Percentiles rank a stretch among this genome's conserved stretches.
phyloP scores from a whole-genome alignment of 169 alveolate species.

The Plasmodium sp. region DNA sequence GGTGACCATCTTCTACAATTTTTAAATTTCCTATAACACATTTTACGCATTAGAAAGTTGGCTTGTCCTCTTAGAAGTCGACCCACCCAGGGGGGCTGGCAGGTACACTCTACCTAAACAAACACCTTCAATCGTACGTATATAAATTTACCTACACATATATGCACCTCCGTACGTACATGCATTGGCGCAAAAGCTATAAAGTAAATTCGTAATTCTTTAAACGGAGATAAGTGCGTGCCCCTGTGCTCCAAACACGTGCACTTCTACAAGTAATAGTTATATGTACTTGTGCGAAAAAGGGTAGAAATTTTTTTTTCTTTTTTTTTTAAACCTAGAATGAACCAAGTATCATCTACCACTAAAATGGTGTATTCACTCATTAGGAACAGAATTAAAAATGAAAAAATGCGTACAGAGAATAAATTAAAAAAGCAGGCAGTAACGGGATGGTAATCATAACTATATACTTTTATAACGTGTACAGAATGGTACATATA shows the following conservation, averaged over 20 bases:
- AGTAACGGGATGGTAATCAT: background rate
- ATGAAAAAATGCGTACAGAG: background rate
- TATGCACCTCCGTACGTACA: background rate
- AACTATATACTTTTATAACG: background rate
- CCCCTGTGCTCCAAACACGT: background rate
- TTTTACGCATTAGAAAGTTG: background rate
- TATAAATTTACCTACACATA: background rate
- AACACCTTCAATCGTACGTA: background rate
- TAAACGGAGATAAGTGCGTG: background rate
- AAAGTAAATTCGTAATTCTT: background rate
- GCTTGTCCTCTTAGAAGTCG: background rate
- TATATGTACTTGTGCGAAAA: slow-evolving; percentile 2
- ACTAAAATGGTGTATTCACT: background rate
- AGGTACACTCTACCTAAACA: background rate
- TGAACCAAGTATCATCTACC: background rate
- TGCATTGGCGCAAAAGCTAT: background rate
- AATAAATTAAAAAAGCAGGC: background rate
- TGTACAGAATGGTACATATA: background rate
- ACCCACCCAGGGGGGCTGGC: background rate
- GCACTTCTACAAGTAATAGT: background rate
- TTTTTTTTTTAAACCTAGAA: background rate
- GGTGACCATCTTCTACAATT: background rate
- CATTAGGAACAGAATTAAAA: background rate
- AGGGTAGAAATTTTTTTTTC: background rate
- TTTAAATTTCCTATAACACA: background rate